Percentiles rank a stretch among this genome's conserved stretches.
phyloP scores from a whole-genome alignment of 352 stramenopile species.

The Saprolegnia parasitica region DNA sequence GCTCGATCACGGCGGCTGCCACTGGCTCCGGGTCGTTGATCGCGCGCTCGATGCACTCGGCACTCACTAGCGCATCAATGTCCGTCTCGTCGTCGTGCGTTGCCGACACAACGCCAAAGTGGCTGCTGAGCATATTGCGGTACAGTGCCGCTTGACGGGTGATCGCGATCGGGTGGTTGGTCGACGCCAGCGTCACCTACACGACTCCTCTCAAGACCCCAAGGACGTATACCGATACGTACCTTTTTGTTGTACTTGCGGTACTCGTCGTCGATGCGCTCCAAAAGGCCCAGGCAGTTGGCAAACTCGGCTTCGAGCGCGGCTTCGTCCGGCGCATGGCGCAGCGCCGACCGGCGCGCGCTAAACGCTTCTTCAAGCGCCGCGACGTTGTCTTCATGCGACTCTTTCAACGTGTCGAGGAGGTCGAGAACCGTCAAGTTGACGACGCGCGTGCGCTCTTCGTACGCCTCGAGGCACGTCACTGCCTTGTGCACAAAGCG shows the following conservation, averaged over 20 bases:
- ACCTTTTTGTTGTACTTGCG: conserved; percentile 56
- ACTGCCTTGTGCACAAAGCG: conserved; percentile 59
- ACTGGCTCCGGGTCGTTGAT: conserved; percentile 23
- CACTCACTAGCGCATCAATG: conserved; percentile 49
- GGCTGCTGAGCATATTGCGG: conserved; percentile 40
- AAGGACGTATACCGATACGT: not conserved
- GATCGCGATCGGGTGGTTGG: conserved; percentile 51
- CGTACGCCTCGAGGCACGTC: conserved; percentile 51
- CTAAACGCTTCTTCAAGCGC: conserved; percentile 48
- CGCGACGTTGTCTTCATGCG: conserved; percentile 49
- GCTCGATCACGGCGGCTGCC: conserved; percentile 26
- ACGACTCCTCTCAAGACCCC: not conserved
- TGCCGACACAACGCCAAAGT: conserved; percentile 42
- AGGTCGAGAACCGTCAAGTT: conserved; percentile 67
- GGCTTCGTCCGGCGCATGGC: conserved; percentile 62
- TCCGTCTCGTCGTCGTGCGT: conserved; percentile 33
- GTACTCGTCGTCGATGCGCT: conserved; percentile 71
- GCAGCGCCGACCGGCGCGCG: conserved; percentile 46
- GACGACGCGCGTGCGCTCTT: conserved; percentile 52
- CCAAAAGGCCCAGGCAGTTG: conserved; percentile 46
- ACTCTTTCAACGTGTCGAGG: conserved; percentile 68
- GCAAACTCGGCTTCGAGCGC: conserved; percentile 60
- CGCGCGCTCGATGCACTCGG: conserved; percentile 43
- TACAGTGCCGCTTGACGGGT: conserved; percentile 46
- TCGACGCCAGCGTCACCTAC: conserved; percentile 36